phyloP scores from a whole-genome alignment of 768 basidiomycete species.

The Mycena maculata region DNA sequence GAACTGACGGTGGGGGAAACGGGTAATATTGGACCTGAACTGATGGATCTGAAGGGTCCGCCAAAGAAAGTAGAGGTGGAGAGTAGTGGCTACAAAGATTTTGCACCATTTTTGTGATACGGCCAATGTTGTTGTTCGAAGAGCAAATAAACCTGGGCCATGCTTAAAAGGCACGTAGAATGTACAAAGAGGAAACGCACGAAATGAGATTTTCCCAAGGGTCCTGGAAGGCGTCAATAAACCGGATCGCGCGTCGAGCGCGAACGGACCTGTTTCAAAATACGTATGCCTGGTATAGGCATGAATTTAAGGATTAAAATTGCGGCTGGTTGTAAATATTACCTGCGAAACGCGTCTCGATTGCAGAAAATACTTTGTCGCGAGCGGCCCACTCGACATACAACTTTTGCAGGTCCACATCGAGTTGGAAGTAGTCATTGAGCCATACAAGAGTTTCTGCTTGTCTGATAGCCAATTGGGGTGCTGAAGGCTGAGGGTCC shows the following conservation, averaged over 20 bases:
- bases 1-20: constrained; percentile 83
- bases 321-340: constrained; percentile 54
- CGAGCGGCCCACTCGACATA: constrained; percentile 80
- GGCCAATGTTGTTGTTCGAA: constrained; percentile 94
- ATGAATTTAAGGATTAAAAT: too few relatives aligned
- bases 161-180: neutral
- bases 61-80: constrained; percentile 66
- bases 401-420: constrained; percentile 74
- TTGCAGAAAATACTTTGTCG: constrained; percentile 80
- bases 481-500: constrained; percentile 48
- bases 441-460: constrained; percentile 82
- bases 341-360: constrained; percentile 77
- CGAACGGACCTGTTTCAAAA: constrained; percentile 71
- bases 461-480: constrained; percentile 53
- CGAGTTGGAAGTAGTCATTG: constrained; percentile 89
- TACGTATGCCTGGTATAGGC: constrained; percentile 57
- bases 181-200: constrained; percentile 59
- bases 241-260: neutral
- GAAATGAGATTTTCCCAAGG: constrained; percentile 96
- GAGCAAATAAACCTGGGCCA: constrained; percentile 91
- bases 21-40: constrained; percentile 68
- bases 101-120: constrained; percentile 95
- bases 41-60: constrained; percentile 45
- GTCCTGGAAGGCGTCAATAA: constrained; percentile 54
- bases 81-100: constrained; percentile 84